Conservation (phyloP, 495 filamentous ascomycete genomes). For the Jackrogersella minutella region DNA sequence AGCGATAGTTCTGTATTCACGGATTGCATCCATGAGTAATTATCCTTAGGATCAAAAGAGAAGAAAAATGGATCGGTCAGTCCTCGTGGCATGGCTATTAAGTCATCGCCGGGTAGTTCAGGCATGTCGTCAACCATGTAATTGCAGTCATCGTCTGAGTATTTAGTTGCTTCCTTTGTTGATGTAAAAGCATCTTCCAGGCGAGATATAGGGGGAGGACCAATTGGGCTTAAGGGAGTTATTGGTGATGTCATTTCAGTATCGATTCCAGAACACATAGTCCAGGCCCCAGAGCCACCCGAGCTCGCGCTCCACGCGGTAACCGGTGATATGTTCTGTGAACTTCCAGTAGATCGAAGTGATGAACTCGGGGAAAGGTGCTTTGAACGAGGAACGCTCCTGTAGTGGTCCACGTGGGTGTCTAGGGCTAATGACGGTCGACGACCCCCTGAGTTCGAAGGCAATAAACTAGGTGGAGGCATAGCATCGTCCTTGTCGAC, state of each 20-base stretch:
- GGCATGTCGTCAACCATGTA: constrained; percentile 41
- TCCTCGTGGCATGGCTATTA: constrained; percentile 35
- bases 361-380: constrained; percentile 43
- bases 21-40: constrained; percentile 42
- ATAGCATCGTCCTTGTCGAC: constrained; percentile 12
- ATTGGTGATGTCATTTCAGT: constrained; percentile 41
- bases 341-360: constrained; percentile 31
- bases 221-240: constrained; percentile 36
- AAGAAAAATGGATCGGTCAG: constrained; percentile 43
- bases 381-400: constrained; percentile 29
- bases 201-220: constrained; percentile 9
- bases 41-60: constrained; percentile 40
- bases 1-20: constrained; percentile 40
- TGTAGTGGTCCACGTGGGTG: constrained; percentile 41
- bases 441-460: constrained; percentile 12
- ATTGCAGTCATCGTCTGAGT: constrained; percentile 32
- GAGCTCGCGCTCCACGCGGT: constrained; percentile 44
- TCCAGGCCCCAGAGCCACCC: constrained; percentile 31
- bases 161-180: constrained; percentile 16
- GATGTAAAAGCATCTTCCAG: constrained; percentile 8
- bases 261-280: constrained; percentile 29
- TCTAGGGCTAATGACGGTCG: constrained; percentile 43
- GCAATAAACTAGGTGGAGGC: constrained; percentile 12
- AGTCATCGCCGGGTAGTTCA: constrained; percentile 49
- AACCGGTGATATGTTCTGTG: constrained; percentile 40